A percentile compares a stretch with the other conserved stretches of the same genome.
Conservation (phyloP, 148 eudicot genomes). For the Vaccinium corymbosum region DNA sequence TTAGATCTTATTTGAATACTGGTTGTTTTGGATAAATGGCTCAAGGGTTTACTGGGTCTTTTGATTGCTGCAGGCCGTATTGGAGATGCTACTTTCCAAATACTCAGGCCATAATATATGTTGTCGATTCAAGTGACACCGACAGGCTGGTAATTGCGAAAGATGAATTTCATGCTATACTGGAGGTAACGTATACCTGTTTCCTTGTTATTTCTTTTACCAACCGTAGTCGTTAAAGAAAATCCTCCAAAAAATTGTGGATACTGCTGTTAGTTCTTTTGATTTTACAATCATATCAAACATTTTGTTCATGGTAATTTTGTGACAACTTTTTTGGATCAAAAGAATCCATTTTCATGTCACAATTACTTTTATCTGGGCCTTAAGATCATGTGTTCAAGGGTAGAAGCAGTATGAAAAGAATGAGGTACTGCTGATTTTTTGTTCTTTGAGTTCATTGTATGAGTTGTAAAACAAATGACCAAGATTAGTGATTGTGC, state of each 20-base stretch:
- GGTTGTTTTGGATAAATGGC: constrained; percentile 3
- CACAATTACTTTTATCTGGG: neutral
- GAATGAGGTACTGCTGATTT: neutral
- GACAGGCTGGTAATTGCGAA: constrained; percentile 89
- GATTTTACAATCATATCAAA: too few species aligned
- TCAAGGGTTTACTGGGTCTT: constrained; percentile 6
- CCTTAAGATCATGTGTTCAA: neutral
- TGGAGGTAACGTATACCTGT: constrained; percentile 47
- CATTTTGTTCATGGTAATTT: neutral
- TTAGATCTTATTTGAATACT: neutral
- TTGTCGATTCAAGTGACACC: constrained; percentile 98
- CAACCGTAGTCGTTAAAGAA: neutral
- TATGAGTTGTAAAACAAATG: neutral
- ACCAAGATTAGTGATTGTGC: neutral
- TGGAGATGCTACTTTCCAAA: constrained; percentile 99
- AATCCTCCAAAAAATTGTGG: neutral
- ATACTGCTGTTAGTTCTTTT: neutral
- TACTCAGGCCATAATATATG: constrained; percentile 96
- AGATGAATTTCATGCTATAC: constrained; percentile 94
- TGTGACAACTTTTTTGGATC: neutral
- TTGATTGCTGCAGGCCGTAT: constrained; percentile 60
- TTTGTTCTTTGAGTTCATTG: neutral
- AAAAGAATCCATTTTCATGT: neutral
- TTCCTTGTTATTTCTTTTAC: neutral
- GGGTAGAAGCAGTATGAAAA: neutral